A percentile compares a stretch with the other conserved stretches of the same genome.
These are phyloP conservation scores for Cucurbita maxima DNA, from an alignment of 306 rosid species.

Conservation along the genomic window DNA sequence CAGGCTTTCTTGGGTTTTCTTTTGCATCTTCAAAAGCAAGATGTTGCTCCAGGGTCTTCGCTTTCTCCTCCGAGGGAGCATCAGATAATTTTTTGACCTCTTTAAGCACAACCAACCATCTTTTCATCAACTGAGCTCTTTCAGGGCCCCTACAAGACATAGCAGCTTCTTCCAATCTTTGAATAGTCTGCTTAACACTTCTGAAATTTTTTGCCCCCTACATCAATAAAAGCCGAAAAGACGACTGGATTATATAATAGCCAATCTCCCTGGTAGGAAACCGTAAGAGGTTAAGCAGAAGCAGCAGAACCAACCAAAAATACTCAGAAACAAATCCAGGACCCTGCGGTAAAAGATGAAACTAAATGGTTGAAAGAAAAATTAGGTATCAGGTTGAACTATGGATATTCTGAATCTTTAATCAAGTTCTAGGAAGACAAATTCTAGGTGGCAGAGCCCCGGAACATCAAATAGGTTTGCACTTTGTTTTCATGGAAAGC, in stretches of 20 bases:
- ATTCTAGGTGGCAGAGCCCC: neutral
- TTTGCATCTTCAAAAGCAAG: slow-evolving; percentile 38
- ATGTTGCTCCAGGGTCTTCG: slow-evolving; percentile 38
- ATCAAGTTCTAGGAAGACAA: neutral
- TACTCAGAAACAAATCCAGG: neutral
- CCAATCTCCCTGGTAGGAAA: neutral
- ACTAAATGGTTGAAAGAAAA: neutral
- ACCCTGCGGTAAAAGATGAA: neutral
- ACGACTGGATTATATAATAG: neutral
- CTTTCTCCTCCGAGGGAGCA: slow-evolving; percentile 35
- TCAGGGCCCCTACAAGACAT: slow-evolving; percentile 54
- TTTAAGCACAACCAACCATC: slow-evolving; percentile 79
- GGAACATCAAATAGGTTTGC: neutral
- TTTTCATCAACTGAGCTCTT: slow-evolving; percentile 57
- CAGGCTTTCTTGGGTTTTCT: slow-evolving; percentile 50
- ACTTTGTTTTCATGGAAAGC: neutral
- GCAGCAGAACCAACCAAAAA: neutral
- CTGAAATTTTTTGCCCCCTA: slow-evolving; percentile 59
- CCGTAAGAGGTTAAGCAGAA: neutral
- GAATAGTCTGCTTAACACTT: slow-evolving; percentile 51
- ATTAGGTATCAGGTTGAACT: neutral
- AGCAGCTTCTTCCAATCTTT: slow-evolving; percentile 87
- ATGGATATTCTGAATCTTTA: neutral
- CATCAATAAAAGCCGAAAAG: neutral
- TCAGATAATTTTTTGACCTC: slow-evolving; percentile 48